phyloP scores from a whole-genome alignment of 805 yeast species.

The Wickerhamomyces rabaulensis region DNA sequence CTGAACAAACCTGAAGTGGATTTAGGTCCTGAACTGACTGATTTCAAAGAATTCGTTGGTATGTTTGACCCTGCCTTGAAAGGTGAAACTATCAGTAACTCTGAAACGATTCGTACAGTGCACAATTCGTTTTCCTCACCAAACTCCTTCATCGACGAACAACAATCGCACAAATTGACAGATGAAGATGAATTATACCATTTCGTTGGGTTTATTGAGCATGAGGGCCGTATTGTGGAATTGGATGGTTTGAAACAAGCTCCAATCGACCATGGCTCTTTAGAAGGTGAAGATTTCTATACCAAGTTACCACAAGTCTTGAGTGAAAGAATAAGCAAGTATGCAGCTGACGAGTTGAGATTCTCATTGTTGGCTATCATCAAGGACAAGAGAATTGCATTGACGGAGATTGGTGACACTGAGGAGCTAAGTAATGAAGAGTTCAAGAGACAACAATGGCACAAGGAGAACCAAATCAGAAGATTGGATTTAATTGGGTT shows the following conservation, averaged over 20 bases:
- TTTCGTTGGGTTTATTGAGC: conserved; percentile 48
- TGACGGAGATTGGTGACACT: conserved; percentile 34
- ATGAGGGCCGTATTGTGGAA: conserved; percentile 45
- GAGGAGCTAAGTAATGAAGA: conserved; percentile 34
- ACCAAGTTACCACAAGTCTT: conserved; percentile 40
- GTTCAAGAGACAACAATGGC: conserved; percentile 46
- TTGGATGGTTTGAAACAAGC: conserved; percentile 54
- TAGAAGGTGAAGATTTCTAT: conserved; percentile 34
- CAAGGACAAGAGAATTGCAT: conserved; percentile 40
- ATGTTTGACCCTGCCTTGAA: conserved; percentile 51
- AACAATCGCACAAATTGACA: conserved; percentile 18
- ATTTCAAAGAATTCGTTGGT: conserved; percentile 44
- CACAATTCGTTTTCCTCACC: conserved; percentile 64
- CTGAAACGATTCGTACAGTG: conserved; percentile 47
- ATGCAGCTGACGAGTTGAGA: conserved; percentile 43
- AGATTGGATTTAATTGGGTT: conserved; percentile 50
- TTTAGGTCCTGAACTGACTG: conserved; percentile 43
- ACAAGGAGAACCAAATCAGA: conserved; percentile 48
- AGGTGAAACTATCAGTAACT: conserved; percentile 58
- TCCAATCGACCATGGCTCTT: conserved; percentile 50
- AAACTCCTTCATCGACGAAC: conserved; percentile 42
- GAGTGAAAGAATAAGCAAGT: conserved; percentile 40
- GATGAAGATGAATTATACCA: conserved; percentile 54
- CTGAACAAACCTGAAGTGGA: conserved; percentile 38
- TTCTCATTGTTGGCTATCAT: conserved; percentile 53